A percentile compares a stretch with the other conserved stretches of the same genome.
These are phyloP conservation scores for Mortierella claussenii DNA, from an alignment of 192 early-diverging fungal genomes.

Conservation along the genomic window DNA sequence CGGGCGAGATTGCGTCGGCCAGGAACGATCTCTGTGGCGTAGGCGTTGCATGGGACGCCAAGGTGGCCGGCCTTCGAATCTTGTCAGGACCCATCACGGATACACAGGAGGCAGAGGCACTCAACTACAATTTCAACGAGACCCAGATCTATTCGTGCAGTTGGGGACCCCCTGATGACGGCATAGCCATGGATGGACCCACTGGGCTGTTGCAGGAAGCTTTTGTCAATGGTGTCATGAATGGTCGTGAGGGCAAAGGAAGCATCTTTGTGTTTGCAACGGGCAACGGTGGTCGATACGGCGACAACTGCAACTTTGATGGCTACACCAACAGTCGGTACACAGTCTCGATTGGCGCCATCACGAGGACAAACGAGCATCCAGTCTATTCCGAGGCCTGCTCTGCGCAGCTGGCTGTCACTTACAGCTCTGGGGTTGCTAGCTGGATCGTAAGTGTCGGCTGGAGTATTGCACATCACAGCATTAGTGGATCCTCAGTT, in stretches of 20 bases:
- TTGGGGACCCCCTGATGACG: slow-evolving; percentile 96
- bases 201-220: slow-evolving; percentile 83
- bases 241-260: slow-evolving; percentile 87
- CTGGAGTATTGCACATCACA: neutral
- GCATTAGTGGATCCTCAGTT: neutral
- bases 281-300: slow-evolving; percentile 84
- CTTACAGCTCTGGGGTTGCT: slow-evolving; percentile 83
- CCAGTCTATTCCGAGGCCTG: slow-evolving; percentile 91
- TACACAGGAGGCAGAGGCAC: slow-evolving; percentile 89
- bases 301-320: slow-evolving; percentile 97
- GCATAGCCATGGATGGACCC: slow-evolving; percentile 86
- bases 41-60: slow-evolving; percentile 90
- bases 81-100: slow-evolving; percentile 91
- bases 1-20: slow-evolving; percentile 96
- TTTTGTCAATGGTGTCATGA: slow-evolving; percentile 84
- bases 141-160: slow-evolving; percentile 97
- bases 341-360: slow-evolving; percentile 92
- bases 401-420: slow-evolving; percentile 87
- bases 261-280: slow-evolving; percentile 95
- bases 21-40: slow-evolving; percentile 93
- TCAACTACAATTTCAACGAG: slow-evolving; percentile 88
- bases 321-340: slow-evolving; percentile 97
- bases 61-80: slow-evolving; percentile 90
- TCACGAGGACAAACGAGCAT: slow-evolving; percentile 79
- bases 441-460: slow-evolving; percentile 78